These are phyloP conservation scores for Phytopythium mirpurense DNA, from an alignment of 352 stramenopile genomes.

Conservation along the genomic window DNA sequence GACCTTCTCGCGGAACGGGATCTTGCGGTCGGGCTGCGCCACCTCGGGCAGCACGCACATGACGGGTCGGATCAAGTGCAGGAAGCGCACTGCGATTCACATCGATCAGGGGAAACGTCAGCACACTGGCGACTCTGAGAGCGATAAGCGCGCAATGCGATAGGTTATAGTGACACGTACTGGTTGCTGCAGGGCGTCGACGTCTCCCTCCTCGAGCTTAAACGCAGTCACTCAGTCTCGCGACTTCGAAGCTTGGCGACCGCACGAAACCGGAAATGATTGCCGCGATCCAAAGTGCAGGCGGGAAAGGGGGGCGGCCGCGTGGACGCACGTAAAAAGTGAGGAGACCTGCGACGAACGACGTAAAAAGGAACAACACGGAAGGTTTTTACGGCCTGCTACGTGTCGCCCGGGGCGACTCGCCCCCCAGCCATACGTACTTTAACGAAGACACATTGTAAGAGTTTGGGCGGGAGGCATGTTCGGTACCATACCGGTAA, in stretches of 20 bases:
- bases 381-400: slow-evolving; percentile 12
- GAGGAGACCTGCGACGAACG: neutral
- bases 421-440: too few relatives aligned
- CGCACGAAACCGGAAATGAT: slow-evolving; percentile 22
- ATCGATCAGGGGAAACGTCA: neutral
- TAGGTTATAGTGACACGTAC: slow-evolving; percentile 6
- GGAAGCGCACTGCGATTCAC: slow-evolving; percentile 88
- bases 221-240: too few relatives aligned
- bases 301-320: slow-evolving; percentile 2
- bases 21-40: slow-evolving; percentile 94
- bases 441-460: too few relatives aligned
- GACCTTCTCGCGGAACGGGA: slow-evolving; percentile 99
- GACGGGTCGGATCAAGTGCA: slow-evolving; percentile 97
- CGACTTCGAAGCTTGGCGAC: slow-evolving; percentile 21
- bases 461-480: too few relatives aligned
- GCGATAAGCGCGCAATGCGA: too few relatives aligned
- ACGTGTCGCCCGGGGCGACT: slow-evolving; percentile 19
- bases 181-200: slow-evolving; percentile 10
- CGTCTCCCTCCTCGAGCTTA: slow-evolving; percentile 11
- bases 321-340: slow-evolving; percentile 11
- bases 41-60: slow-evolving; percentile 99
- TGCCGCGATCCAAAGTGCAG: slow-evolving; percentile 6
- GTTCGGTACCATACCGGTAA: too few relatives aligned
- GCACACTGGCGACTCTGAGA: neutral
- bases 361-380: slow-evolving; percentile 4